Conservation (phyloP, 495 filamentous ascomycete genomes). For the Lasiosphaeria miniovina region DNA sequence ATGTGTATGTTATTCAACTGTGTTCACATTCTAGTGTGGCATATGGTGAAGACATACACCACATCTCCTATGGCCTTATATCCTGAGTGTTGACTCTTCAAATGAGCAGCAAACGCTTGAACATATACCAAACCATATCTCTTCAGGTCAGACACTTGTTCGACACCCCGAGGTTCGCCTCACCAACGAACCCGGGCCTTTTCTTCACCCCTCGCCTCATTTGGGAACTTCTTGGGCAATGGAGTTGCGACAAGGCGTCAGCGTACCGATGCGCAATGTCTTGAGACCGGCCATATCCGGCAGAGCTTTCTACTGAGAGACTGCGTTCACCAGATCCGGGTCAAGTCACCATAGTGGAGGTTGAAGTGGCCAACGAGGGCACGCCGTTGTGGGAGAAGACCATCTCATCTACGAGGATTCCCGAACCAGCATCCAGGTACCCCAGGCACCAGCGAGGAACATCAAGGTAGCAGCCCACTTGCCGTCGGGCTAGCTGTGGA, state of each 20-base stretch:
- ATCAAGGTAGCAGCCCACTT: conserved; percentile 38
- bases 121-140: too few relatives aligned
- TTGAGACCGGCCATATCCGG: conserved; percentile 34
- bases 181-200: too few relatives aligned
- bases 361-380: conserved; percentile 16
- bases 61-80: too few relatives aligned
- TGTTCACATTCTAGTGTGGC: too few relatives aligned
- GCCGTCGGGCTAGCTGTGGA: conserved; percentile 47
- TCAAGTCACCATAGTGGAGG: conserved; percentile 41
- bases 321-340: conserved; percentile 37
- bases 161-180: too few relatives aligned
- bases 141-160: too few relatives aligned
- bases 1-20: too few relatives aligned
- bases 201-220: background rate
- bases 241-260: background rate
- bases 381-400: conserved; percentile 36
- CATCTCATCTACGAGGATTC: conserved; percentile 47
- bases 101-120: too few relatives aligned
- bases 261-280: conserved; percentile 28
- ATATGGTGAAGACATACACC: too few relatives aligned
- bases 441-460: conserved; percentile 21
- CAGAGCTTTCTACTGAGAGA: conserved; percentile 37
- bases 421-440: conserved; percentile 37
- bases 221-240: background rate
- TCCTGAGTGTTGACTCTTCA: too few relatives aligned